Evolutionary conservation across 2,329 filamentous ascomycete genomes (phyloP).

Genomic region (Fusarium oxysporum): DNA sequence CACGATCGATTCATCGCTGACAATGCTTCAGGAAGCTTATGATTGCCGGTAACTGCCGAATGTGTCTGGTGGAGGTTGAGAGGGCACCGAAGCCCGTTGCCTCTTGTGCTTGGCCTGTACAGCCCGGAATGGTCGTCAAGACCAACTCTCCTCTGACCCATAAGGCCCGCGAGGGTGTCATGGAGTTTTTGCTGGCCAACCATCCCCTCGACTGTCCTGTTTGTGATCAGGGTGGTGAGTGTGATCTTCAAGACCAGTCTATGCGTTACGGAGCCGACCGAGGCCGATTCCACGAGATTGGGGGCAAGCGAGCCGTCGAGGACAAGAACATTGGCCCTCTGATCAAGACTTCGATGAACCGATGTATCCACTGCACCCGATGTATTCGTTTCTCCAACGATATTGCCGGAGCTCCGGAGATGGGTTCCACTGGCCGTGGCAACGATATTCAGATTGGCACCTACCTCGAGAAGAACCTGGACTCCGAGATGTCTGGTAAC

Average conservation of each 20-base stretch:
- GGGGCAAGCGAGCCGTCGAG: conserved; percentile 96
- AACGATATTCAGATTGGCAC: conserved; percentile 99
- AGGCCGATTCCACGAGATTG: conserved; percentile 95
- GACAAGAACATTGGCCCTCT: conserved; percentile 99
- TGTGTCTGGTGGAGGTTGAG: conserved; percentile 99
- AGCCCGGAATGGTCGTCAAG: conserved; percentile 99
- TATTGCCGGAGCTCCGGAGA: conserved; percentile 92
- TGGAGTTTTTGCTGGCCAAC: conserved; percentile 98
- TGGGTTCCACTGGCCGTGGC: conserved; percentile 93
- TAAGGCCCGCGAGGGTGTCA: conserved; percentile 98
- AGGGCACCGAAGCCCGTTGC: conserved; percentile 95
- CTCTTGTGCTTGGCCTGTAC: conserved; percentile 98
- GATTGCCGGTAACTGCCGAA: conserved; percentile 99
- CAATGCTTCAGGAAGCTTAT: conserved; percentile 81
- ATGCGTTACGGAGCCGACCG: conserved; percentile 98
- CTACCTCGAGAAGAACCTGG: conserved; percentile 93
- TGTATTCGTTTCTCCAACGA: conserved; percentile 99
- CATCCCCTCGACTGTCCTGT: conserved; percentile 96
- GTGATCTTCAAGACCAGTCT: conserved; percentile 98
- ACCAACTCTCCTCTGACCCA: conserved; percentile 96
- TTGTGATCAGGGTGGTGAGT: conserved; percentile 99
- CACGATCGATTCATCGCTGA: conserved; percentile 54
- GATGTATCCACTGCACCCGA: conserved; percentile 98
- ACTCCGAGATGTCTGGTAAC: conserved; percentile 95
- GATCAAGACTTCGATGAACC: conserved; percentile 99